Evolutionary conservation across 2,329 filamentous ascomycete genomes (phyloP).

Genomic region (Davidsoniella neocaledoniae): DNA sequence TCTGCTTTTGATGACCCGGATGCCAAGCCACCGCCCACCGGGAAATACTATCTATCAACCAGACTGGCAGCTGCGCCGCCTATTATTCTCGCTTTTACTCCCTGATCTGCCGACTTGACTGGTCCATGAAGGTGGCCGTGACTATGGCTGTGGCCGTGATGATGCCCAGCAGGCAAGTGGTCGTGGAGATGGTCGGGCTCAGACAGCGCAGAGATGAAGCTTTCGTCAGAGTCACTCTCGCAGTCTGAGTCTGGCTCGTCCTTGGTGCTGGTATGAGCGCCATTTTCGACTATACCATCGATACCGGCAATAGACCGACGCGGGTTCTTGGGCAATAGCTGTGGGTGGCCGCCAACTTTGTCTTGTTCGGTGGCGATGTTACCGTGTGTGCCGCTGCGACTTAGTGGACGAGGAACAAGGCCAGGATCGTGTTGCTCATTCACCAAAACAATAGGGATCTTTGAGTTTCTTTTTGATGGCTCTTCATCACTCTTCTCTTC

Average conservation of each 20-base stretch:
- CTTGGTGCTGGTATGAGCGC: neutral
- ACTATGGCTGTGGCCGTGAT: too few relatives aligned
- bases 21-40: too few relatives aligned
- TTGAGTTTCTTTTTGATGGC: too few relatives aligned
- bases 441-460: neutral
- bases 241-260: neutral
- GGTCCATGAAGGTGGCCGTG: too few relatives aligned
- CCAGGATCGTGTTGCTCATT: neutral
- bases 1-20: too few relatives aligned
- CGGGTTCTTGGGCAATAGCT: slow-evolving; percentile 17
- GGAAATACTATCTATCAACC: too few relatives aligned
- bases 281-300: neutral
- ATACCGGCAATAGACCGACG: neutral
- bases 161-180: too few relatives aligned
- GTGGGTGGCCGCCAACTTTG: neutral
- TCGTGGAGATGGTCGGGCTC: neutral
- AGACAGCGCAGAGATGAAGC: slow-evolving; percentile 8
- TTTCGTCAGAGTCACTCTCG: slow-evolving; percentile 6
- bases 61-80: too few relatives aligned
- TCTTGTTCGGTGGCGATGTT: too few relatives aligned
- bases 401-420: neutral
- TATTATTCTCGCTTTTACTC: too few relatives aligned
- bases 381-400: neutral
- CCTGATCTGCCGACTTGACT: too few relatives aligned
- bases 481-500: neutral